phyloP scores from a whole-genome alignment of 83 land plant genomes.

The Larix sibirica region DNA sequence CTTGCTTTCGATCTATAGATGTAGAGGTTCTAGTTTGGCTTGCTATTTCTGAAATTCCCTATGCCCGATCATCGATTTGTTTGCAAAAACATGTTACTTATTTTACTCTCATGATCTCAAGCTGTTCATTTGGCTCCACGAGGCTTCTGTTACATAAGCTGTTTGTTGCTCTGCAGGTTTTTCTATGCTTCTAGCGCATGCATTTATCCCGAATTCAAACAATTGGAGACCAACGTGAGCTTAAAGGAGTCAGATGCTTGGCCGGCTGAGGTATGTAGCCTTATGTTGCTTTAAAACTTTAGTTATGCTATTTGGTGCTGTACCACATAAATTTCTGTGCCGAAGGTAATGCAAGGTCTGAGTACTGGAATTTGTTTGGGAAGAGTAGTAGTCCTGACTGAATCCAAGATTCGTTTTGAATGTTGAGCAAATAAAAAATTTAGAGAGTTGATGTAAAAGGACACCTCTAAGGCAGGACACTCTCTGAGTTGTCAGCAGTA shows the following conservation, averaged over 20 bases:
- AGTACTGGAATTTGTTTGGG: background rate
- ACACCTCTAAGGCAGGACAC: background rate
- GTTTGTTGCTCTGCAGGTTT: slow-evolving; percentile 45
- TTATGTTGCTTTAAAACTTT: background rate
- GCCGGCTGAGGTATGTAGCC: slow-evolving; percentile 86
- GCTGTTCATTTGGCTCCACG: too few relatives aligned
- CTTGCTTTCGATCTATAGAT: too few relatives aligned
- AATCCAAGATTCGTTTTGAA: too few relatives aligned
- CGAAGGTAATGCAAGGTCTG: background rate
- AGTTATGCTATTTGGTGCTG: background rate
- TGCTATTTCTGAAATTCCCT: too few relatives aligned
- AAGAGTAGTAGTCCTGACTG: background rate
- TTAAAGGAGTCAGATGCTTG: slow-evolving; percentile 97
- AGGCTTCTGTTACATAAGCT: background rate
- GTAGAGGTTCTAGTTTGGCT: too few relatives aligned
- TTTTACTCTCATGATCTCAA: too few relatives aligned
- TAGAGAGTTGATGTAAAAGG: background rate
- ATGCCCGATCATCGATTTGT: too few relatives aligned
- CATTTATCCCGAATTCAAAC: slow-evolving; percentile 96
- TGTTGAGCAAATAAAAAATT: background rate
- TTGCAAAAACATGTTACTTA: too few relatives aligned
- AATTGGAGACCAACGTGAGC: slow-evolving; percentile 90
- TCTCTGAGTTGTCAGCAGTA: background rate
- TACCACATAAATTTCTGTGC: background rate
- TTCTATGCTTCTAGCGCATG: slow-evolving; percentile 97